Conservation (phyloP, 1,284 basidiomycete genomes). For the Clitocybe nebularis region DNA sequence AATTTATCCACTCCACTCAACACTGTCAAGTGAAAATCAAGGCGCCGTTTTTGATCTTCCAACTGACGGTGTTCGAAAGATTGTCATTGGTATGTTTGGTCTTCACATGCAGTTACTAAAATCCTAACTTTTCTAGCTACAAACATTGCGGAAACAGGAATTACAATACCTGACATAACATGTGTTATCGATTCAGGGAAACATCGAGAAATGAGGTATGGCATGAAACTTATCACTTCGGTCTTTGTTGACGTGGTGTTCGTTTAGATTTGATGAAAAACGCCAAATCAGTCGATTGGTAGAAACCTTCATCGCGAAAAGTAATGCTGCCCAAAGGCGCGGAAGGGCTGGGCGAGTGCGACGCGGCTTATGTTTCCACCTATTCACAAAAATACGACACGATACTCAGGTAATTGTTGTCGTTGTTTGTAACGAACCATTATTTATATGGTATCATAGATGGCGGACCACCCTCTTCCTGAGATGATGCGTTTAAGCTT, state of each 20-base stretch:
- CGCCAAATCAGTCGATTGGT: constrained; percentile 91
- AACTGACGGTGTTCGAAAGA: constrained; percentile 78
- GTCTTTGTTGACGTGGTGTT: not conserved
- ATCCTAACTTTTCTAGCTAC: too few relatives aligned
- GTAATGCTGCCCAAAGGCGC: constrained; percentile 90
- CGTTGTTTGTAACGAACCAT: constrained; percentile 77
- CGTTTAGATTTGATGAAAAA: constrained; percentile 89
- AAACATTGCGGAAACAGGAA: constrained; percentile 89
- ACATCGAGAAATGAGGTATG: constrained; percentile 86
- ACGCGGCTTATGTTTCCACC: constrained; percentile 89
- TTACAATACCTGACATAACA: constrained; percentile 98
- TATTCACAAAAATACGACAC: constrained; percentile 89
- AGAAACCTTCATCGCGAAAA: constrained; percentile 90
- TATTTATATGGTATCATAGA: constrained; percentile 66
- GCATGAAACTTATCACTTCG: constrained; percentile 1
- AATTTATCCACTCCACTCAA: constrained; percentile 92
- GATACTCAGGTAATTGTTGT: constrained; percentile 57
- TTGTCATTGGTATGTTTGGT: constrained; percentile 78
- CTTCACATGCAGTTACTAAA: too few relatives aligned
- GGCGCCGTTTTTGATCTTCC: constrained; percentile 88
- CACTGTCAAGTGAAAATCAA: constrained; percentile 87
- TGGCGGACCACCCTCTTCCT: constrained; percentile 90
- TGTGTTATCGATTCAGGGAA: constrained; percentile 97
- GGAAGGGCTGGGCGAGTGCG: constrained; percentile 93
- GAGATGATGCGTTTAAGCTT: constrained; percentile 96